A percentile compares a stretch with the other conserved stretches of the same genome.
phyloP scores from a whole-genome alignment of 768 basidiomycete species.

The Xerocomellus chrysenteron region DNA sequence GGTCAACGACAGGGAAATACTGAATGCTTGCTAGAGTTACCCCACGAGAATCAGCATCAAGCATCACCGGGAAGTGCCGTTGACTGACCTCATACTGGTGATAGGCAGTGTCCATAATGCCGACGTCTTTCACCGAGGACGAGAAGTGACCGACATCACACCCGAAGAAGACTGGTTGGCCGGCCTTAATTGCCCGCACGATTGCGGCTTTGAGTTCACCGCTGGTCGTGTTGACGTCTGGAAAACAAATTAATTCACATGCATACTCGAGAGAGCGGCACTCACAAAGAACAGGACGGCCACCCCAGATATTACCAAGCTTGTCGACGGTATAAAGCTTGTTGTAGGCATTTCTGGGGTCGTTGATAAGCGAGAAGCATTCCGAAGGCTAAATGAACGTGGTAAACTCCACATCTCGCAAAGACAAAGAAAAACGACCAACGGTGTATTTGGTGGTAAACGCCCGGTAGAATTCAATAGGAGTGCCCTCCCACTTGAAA shows the following conservation, averaged over 20 bases:
- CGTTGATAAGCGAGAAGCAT: constrained; percentile 91
- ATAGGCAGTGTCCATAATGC: constrained; percentile 85
- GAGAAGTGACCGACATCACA: constrained; percentile 93
- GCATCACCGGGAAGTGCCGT: not conserved
- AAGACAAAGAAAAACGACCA: constrained; percentile 20
- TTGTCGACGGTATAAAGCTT: constrained; percentile 90
- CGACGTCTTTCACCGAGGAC: constrained; percentile 50
- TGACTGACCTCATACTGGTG: constrained; percentile 72
- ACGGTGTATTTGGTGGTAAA: constrained; percentile 61
- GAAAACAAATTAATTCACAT: not conserved
- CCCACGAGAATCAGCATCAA: constrained; percentile 4
- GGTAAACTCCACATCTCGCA: not conserved
- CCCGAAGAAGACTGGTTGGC: constrained; percentile 91
- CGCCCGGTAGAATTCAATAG: constrained; percentile 73
- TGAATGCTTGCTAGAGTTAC: constrained; percentile 65
- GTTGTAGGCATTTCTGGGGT: constrained; percentile 82
- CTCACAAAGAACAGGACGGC: constrained; percentile 80
- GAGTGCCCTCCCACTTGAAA: constrained; percentile 75
- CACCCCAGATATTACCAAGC: constrained; percentile 91
- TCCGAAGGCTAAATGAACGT: constrained; percentile 51
- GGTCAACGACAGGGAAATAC: constrained; percentile 73
- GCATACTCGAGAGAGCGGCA: not conserved
- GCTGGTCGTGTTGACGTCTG: constrained; percentile 89
- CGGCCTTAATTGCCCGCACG: constrained; percentile 83
- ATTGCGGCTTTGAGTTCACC: constrained; percentile 79